These are phyloP conservation scores for Coemansia sp. DNA, from an alignment of 192 early-diverging fungal genomes.

Conservation along the genomic window DNA sequence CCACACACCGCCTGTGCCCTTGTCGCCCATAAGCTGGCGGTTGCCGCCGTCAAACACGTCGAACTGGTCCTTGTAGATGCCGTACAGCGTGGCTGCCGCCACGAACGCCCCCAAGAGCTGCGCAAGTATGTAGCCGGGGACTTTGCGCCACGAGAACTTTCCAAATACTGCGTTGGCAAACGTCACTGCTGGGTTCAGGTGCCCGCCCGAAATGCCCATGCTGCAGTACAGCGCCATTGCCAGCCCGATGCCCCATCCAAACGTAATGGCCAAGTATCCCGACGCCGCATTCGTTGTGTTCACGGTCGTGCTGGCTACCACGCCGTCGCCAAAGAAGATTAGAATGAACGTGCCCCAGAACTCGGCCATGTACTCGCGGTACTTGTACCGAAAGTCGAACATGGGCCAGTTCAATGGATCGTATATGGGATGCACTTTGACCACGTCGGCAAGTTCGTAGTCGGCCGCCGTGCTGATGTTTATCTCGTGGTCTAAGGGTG, in stretches of 20 bases:
- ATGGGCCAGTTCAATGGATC: slow-evolving; percentile 54
- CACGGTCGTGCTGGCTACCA: slow-evolving; percentile 54
- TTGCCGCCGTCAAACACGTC: slow-evolving; percentile 57
- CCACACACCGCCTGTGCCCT: slow-evolving; percentile 64
- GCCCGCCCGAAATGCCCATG: slow-evolving; percentile 69
- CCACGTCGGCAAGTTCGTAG: slow-evolving; percentile 35
- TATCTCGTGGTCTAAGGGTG: slow-evolving; percentile 40
- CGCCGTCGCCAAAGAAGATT: slow-evolving; percentile 66
- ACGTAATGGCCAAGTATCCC: slow-evolving; percentile 57
- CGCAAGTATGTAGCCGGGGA: slow-evolving; percentile 62
- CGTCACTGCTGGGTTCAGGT: slow-evolving; percentile 78
- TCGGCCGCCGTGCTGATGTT: slow-evolving; percentile 39
- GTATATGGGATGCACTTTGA: slow-evolving; percentile 34
- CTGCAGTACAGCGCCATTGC: slow-evolving; percentile 63
- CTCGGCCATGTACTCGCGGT: slow-evolving; percentile 69
- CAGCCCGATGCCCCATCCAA: slow-evolving; percentile 67
- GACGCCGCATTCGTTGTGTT: slow-evolving; percentile 46
- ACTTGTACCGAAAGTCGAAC: slow-evolving; percentile 30
- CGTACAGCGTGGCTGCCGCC: slow-evolving; percentile 69
- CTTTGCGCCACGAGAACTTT: slow-evolving; percentile 69
- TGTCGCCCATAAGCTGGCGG: slow-evolving; percentile 46
- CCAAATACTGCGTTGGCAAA: slow-evolving; percentile 65
- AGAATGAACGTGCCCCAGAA: slow-evolving; percentile 72
- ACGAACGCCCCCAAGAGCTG: slow-evolving; percentile 73
- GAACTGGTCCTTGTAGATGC: slow-evolving; percentile 62